A percentile compares a stretch with the other conserved stretches of the same genome.
Evolutionary conservation across 306 rosid genomes (phyloP).

Genomic region (Quercus bicolor): DNA sequence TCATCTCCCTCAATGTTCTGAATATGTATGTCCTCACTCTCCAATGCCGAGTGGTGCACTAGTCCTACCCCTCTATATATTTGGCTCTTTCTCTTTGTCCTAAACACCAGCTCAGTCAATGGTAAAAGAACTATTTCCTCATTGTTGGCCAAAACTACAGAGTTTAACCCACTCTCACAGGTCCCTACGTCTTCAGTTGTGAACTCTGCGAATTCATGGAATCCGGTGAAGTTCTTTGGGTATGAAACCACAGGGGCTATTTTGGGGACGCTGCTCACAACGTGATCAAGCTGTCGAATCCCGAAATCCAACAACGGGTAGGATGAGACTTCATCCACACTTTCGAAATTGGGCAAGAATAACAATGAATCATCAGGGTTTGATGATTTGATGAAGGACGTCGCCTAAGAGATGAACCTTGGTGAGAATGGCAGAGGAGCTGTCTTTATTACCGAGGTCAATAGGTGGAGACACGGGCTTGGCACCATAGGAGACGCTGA

Average conservation of each 20-base stretch:
- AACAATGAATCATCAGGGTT: constrained; percentile 19
- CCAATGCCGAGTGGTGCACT: constrained; percentile 68
- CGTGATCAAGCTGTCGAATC: too few relatives aligned
- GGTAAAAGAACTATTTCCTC: too few relatives aligned
- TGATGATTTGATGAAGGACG: constrained; percentile 48
- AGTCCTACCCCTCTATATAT: constrained; percentile 76
- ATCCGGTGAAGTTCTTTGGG: too few relatives aligned
- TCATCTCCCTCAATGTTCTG: constrained; percentile 73
- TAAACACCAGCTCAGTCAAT: constrained; percentile 67
- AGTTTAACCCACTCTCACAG: too few relatives aligned
- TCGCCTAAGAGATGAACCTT: constrained; percentile 80
- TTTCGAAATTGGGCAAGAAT: constrained; percentile 71
- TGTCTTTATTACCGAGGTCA: constrained; percentile 19
- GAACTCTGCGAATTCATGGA: too few relatives aligned
- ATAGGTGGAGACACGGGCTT: constrained; percentile 37
- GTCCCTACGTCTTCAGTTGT: too few relatives aligned
- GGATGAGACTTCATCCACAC: too few relatives aligned
- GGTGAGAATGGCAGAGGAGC: constrained; percentile 39
- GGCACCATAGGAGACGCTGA: constrained; percentile 66
- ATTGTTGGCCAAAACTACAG: too few relatives aligned
- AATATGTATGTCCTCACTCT: constrained; percentile 49
- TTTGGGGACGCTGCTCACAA: too few relatives aligned
- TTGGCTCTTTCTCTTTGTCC: constrained; percentile 86
- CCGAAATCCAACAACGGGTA: too few relatives aligned
- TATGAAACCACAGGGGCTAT: too few relatives aligned